These are phyloP conservation scores for Lunularia cruciata DNA, from an alignment of 225 moss, liverwort and hornwort genomes.

Conservation along the genomic window DNA sequence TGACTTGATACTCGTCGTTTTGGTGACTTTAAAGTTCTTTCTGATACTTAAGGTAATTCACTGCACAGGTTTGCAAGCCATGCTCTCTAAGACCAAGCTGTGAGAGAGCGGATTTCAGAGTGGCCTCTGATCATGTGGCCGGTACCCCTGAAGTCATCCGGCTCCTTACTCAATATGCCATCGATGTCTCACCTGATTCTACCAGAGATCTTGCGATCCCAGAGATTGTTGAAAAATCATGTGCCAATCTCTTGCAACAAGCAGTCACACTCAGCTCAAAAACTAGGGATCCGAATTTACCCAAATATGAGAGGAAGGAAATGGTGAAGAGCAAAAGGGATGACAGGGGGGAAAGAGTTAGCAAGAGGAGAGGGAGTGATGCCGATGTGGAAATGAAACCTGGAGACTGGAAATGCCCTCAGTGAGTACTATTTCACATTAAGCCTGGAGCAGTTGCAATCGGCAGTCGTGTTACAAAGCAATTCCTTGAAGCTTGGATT, in stretches of 20 bases:
- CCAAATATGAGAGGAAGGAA: slow-evolving; percentile 44
- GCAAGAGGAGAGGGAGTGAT: slow-evolving; percentile 32
- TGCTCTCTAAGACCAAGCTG: slow-evolving; percentile 69
- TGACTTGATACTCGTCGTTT: no score
- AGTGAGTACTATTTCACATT: slow-evolving; percentile 44
- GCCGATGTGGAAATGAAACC: slow-evolving; percentile 71
- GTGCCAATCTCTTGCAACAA: slow-evolving; percentile 60
- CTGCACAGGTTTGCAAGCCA: slow-evolving; percentile 76
- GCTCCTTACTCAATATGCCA: slow-evolving; percentile 73
- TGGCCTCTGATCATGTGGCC: slow-evolving; percentile 48
- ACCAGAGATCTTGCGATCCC: slow-evolving; percentile 25
- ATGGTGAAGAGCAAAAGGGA: slow-evolving; percentile 45
- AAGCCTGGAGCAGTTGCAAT: background rate
- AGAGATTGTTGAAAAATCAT: slow-evolving; percentile 32
- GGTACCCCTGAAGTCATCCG: slow-evolving; percentile 77
- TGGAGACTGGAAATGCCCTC: slow-evolving; percentile 93
- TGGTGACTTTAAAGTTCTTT: background rate
- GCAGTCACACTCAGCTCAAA: slow-evolving; percentile 51
- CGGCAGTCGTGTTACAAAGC: background rate
- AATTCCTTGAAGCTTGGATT: no score
- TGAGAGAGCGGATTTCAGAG: slow-evolving; percentile 81
- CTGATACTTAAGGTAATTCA: no score
- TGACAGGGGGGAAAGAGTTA: slow-evolving; percentile 37
- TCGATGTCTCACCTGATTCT: slow-evolving; percentile 42
- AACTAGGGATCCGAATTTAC: slow-evolving; percentile 76